These are phyloP conservation scores for Oenanthe sinensis DNA, from an alignment of 129 eudicot genomes.

Conservation along the genomic window DNA sequence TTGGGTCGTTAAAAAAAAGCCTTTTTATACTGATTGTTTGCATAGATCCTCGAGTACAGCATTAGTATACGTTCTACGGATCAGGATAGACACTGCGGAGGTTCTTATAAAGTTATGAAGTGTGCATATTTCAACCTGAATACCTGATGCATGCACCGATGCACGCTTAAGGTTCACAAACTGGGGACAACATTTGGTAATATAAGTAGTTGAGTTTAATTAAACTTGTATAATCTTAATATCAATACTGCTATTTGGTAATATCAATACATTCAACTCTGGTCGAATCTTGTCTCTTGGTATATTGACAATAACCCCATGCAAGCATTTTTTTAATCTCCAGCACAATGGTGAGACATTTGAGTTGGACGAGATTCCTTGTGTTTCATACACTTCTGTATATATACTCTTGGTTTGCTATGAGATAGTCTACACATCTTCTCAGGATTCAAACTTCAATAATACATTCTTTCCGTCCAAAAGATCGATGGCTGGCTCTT, in stretches of 20 bases:
- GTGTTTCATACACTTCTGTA: neutral
- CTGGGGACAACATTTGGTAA: neutral
- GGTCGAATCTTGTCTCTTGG: neutral
- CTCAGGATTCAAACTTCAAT: neutral
- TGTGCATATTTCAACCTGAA: neutral
- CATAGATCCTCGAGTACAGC: neutral
- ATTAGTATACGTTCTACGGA: neutral
- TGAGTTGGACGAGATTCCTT: slow-evolving; percentile 18
- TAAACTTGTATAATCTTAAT: too few species aligned
- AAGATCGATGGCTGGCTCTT: slow-evolving; percentile 13
- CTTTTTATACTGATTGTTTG: neutral
- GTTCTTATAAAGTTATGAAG: neutral
- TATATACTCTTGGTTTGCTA: neutral
- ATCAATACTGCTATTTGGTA: neutral
- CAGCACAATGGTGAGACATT: neutral
- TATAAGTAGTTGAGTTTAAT: neutral
- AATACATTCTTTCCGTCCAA: neutral
- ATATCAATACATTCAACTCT: neutral
- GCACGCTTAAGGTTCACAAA: neutral
- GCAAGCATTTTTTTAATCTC: neutral
- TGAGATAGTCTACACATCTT: neutral
- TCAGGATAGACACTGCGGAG: neutral
- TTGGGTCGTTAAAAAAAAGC: too few species aligned
- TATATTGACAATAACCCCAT: neutral
- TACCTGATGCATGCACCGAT: too few species aligned